Conservation (phyloP, 1,139 yeast genomes). For the Protomyces pachydermus region DNA sequence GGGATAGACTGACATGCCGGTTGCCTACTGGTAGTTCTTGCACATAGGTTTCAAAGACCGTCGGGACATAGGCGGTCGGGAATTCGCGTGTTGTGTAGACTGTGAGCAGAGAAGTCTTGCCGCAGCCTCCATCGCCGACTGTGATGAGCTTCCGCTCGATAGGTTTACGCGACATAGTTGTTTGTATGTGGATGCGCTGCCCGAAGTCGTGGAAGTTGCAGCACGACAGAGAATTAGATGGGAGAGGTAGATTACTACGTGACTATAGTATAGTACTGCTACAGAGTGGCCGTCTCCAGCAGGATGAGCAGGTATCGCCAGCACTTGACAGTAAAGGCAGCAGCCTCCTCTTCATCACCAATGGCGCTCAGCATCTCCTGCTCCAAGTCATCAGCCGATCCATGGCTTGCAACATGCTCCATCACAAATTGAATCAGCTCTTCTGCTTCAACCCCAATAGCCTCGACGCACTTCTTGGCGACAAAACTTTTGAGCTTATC, state of each 20-base stretch:
- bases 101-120: conserved; percentile 75
- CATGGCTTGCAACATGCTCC: not conserved
- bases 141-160: conserved; percentile 59
- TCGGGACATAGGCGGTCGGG: conserved; percentile 64
- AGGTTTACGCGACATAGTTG: conserved; percentile 5
- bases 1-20: conserved; percentile 61
- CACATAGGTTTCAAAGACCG: conserved; percentile 80
- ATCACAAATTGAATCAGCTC: conserved; percentile 35
- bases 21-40: conserved; percentile 50
- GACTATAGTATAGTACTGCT: not conserved
- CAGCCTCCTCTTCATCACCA: conserved; percentile 37
- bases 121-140: conserved; percentile 95
- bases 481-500: conserved; percentile 36
- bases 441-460: conserved; percentile 41
- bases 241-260: not conserved
- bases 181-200: not conserved
- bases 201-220: too few species aligned
- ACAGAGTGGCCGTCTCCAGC: conserved; percentile 1
- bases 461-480: conserved; percentile 37
- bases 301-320: conserved; percentile 36
- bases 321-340: conserved; percentile 35
- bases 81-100: conserved; percentile 49
- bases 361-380: conserved; percentile 16
- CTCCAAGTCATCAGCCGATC: not conserved
- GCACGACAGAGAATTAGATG: not conserved